Base-by-base conservation (phyloP, 2,329 filamentous ascomycete genomes). In the Paraphaeosphaeria sporulosa region DNA sequence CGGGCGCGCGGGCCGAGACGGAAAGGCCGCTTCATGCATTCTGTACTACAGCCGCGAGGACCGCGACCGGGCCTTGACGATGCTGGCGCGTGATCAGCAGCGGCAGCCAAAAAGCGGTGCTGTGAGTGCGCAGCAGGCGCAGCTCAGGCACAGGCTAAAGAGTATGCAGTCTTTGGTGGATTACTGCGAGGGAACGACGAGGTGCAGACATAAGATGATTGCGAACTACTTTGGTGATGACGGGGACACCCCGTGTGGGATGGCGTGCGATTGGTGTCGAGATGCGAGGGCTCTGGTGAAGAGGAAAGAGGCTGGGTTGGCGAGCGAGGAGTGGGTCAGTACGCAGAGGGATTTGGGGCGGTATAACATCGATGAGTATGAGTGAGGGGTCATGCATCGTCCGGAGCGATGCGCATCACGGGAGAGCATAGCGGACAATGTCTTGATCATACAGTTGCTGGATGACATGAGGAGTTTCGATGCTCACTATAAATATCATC, bases 1-100 rank as follows among this genome's bases (percentile, higher is more conserved):
- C 1, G 94, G 94, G 0, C 90, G 94, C 42, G 94, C 94, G 6
- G 94, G 94, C 0, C 87, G 94, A 43, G 94, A 98, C 69, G 92
- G 93, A 25, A 94, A 94, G 63, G 93, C 93, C 0, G 90, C 90
- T 34, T 87, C 90, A 62, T 97, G 93, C 72, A 92, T 97, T 56
- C 81, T 98, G 57, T 97, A 97, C 78, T 98, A 97, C 79, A 93
- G 89, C 61, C 87, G 91, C 13, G 92, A 96, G 76, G 94, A 97
- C 72, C 84, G 92, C 27, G 91, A 97, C 71, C 86, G 93, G 1
- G 87, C 91, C 10, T 87, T 85, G 10, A 79, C 78, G 27, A 82
- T 86, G 58, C 79, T 89, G 67, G 69, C 74, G 17, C 73, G 78
- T 12, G 84, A 84, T 62, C 63, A 79, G 42, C 76, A 87, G 42